Evolutionary conservation across 2,329 filamentous ascomycete species (phyloP).

Genomic region (Ceratocystis eucalypticola): DNA sequence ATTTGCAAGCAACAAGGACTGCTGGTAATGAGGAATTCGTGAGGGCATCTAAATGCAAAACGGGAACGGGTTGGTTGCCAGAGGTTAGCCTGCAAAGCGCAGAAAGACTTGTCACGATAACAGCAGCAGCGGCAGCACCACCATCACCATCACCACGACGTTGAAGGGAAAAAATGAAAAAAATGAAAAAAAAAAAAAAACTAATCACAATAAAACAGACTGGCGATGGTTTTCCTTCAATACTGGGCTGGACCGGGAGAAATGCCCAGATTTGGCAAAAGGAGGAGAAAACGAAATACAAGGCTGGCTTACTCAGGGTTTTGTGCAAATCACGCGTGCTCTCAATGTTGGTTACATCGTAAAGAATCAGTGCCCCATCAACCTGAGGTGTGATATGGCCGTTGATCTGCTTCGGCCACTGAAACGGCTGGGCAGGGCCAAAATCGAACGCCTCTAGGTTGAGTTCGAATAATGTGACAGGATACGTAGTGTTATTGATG

Average conservation of each 20-base stretch:
- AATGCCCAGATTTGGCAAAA: background rate
- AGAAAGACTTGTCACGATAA: background rate
- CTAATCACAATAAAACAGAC: background rate
- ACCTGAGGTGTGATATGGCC: constrained; percentile 60
- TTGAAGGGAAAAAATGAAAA: background rate
- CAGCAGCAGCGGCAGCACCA: too few species aligned
- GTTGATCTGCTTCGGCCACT: constrained; percentile 55
- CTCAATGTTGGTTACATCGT: constrained; percentile 69
- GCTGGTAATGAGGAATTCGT: constrained; percentile 60
- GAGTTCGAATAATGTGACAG: constrained; percentile 50
- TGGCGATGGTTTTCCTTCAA: background rate
- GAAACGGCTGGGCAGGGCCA: constrained; percentile 41
- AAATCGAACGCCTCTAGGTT: constrained; percentile 53
- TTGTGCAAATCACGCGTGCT: constrained; percentile 63
- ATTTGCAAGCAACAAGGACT: constrained; percentile 78
- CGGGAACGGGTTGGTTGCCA: background rate
- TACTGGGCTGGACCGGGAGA: background rate
- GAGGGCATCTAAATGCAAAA: constrained; percentile 46
- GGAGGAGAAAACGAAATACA: constrained; percentile 7
- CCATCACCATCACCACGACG: too few species aligned
- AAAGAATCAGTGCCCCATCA: constrained; percentile 73
- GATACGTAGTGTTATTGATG: constrained; percentile 44
- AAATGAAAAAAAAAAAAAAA: background rate
- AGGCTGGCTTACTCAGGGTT: constrained; percentile 62
- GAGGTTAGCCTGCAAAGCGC: background rate